These are phyloP conservation scores for Solanum sitiens DNA, from an alignment of 257 asterid genomes.

Conservation along the genomic window DNA sequence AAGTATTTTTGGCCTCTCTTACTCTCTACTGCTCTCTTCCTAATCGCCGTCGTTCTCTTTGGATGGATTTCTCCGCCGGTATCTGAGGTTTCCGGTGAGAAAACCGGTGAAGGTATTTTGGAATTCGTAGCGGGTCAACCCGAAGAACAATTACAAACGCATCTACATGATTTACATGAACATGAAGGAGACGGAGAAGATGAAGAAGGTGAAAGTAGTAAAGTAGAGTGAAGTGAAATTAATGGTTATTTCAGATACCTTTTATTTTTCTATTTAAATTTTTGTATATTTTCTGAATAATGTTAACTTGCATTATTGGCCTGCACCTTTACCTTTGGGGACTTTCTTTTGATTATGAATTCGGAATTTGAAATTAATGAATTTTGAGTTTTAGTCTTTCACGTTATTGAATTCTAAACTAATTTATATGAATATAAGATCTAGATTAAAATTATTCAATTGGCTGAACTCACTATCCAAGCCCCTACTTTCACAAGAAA, in stretches of 20 bases:
- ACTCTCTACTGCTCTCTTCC: constrained; percentile 58
- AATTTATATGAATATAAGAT: not conserved
- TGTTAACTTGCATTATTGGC: not conserved
- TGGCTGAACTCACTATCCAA: not conserved
- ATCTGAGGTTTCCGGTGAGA: constrained; percentile 28
- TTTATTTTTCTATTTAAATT: not conserved
- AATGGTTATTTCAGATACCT: not conserved
- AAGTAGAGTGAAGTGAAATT: not conserved
- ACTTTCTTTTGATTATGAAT: not conserved
- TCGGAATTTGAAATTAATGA: not conserved
- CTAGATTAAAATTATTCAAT: not conserved
- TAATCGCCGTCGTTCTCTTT: constrained; percentile 36
- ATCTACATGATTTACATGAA: not conserved
- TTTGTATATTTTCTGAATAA: constrained; percentile 6
- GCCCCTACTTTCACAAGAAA: not conserved
- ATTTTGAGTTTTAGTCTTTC: not conserved
- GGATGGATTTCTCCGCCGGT: constrained; percentile 45
- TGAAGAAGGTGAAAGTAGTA: not conserved
- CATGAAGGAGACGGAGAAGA: not conserved
- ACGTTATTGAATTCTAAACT: not conserved
- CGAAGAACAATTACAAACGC: constrained; percentile 26
- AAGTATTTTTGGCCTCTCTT: constrained; percentile 67
- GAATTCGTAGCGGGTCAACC: constrained; percentile 48
- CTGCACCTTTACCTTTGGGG: not conserved
- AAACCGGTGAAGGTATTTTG: constrained; percentile 50